Conservation (phyloP, 257 asterid genomes). For the Thymus mandschuricus region DNA sequence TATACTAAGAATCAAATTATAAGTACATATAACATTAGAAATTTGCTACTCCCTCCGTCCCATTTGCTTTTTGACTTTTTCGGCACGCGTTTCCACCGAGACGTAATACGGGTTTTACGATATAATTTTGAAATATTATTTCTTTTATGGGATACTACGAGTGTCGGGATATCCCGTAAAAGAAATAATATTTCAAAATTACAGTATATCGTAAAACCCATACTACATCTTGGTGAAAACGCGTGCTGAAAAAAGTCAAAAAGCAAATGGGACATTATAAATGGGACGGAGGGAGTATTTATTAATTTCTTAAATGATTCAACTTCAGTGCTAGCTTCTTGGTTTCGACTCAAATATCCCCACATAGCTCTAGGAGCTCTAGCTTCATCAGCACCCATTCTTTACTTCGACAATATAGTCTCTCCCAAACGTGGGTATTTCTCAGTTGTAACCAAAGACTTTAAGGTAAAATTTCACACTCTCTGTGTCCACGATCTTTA, state of each 20-base stretch:
- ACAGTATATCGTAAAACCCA: too few species aligned
- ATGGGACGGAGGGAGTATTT: background rate
- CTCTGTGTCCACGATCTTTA: background rate
- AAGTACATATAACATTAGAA: background rate
- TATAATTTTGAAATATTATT: too few species aligned
- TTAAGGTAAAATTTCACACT: conserved; percentile 42
- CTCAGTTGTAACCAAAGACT: conserved; percentile 56
- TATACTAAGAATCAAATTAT: background rate
- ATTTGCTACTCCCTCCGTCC: too few species aligned
- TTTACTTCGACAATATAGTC: conserved; percentile 46
- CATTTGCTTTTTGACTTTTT: too few species aligned
- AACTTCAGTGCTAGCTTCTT: conserved; percentile 73
- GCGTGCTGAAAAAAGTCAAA: too few species aligned
- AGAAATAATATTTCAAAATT: too few species aligned
- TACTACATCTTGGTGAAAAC: too few species aligned
- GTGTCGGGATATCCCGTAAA: too few species aligned
- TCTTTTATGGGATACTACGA: too few species aligned
- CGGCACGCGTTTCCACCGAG: too few species aligned
- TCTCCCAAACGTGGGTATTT: conserved; percentile 63
- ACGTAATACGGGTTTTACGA: too few species aligned
- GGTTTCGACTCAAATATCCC: conserved; percentile 88
- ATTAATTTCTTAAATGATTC: background rate
- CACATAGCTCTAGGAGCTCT: conserved; percentile 77
- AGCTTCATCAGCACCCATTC: conserved; percentile 50
- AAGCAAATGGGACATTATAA: too few species aligned